Percentiles rank a stretch among this genome's conserved stretches.
phyloP scores from a whole-genome alignment of 352 stramenopile genomes.

The Globisporangium iwayamae region DNA sequence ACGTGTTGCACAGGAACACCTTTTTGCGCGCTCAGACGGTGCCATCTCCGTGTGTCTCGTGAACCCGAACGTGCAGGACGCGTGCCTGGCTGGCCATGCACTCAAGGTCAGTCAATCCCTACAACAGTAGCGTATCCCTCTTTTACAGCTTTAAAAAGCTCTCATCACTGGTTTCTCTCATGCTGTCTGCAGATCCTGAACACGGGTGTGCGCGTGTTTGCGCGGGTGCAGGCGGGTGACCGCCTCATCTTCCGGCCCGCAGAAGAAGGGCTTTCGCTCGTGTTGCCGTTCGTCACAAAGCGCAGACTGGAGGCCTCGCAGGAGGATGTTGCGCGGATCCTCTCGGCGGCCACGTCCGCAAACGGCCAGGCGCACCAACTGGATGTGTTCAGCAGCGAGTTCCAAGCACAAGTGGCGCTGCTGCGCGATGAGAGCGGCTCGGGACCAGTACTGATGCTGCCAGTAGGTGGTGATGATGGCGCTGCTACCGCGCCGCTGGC shows the following conservation, averaged over 20 bases:
- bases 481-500: background rate
- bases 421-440: conserved; percentile 35
- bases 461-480: conserved; percentile 1
- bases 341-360: conserved; percentile 15
- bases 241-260: conserved; percentile 68
- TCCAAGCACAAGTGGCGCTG: conserved; percentile 27
- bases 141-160: background rate
- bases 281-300: conserved; percentile 84
- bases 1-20: conserved; percentile 32
- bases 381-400: conserved; percentile 27
- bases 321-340: conserved; percentile 24
- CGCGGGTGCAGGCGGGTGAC: conserved; percentile 47
- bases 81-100: conserved; percentile 53
- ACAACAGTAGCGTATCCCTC: background rate
- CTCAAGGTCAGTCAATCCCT: conserved; percentile 31
- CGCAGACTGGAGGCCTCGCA: conserved; percentile 33
- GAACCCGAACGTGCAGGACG: conserved; percentile 39
- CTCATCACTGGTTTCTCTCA: background rate
- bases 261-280: conserved; percentile 69
- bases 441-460: conserved; percentile 42
- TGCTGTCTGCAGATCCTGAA: conserved; percentile 60
- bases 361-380: conserved; percentile 27
- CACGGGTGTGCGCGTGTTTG: conserved; percentile 86
- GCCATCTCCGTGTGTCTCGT: conserved; percentile 67
- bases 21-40: conserved; percentile 64